These are phyloP conservation scores for Erysimum cheiranthoides DNA, from an alignment of 345 rosid genomes.

Conservation along the genomic window DNA sequence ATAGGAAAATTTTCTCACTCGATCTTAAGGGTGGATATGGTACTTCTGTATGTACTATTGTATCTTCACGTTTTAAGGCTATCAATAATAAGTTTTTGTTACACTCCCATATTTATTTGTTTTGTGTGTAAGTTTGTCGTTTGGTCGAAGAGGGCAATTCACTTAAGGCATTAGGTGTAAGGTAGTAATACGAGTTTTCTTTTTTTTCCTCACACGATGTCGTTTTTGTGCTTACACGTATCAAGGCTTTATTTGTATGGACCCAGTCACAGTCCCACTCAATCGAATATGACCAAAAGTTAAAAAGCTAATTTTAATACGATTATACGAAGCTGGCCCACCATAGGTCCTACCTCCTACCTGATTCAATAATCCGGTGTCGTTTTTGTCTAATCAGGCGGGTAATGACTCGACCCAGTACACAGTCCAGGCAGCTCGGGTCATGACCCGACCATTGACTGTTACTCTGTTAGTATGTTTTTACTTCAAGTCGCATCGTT, in stretches of 20 bases:
- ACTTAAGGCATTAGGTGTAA: conserved; percentile 20
- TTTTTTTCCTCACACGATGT: conserved; percentile 11
- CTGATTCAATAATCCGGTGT: conserved; percentile 9
- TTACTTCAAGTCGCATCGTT: neutral
- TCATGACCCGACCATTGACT: too few species aligned
- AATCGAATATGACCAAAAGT: conserved; percentile 25
- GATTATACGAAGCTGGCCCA: conserved; percentile 21
- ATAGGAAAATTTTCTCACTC: neutral
- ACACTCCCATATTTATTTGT: conserved; percentile 23
- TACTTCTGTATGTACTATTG: neutral
- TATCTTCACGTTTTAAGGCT: neutral
- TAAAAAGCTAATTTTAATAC: conserved; percentile 30
- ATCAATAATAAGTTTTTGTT: too few species aligned
- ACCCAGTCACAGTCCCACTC: conserved; percentile 36
- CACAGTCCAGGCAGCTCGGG: neutral
- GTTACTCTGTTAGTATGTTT: conserved; percentile 1
- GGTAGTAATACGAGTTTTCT: neutral
- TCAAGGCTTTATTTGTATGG: conserved; percentile 34
- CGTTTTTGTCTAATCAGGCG: conserved; percentile 5
- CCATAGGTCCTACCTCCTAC: conserved; percentile 8
- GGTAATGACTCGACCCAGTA: conserved; percentile 3
- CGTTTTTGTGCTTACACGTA: conserved; percentile 37
- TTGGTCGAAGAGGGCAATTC: conserved; percentile 35
- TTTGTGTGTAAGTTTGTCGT: conserved; percentile 38
- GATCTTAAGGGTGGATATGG: neutral